Evolutionary conservation across 371 early-diverging fungal species (phyloP).

Genomic region (Lichtheimia corymbifera): DNA sequence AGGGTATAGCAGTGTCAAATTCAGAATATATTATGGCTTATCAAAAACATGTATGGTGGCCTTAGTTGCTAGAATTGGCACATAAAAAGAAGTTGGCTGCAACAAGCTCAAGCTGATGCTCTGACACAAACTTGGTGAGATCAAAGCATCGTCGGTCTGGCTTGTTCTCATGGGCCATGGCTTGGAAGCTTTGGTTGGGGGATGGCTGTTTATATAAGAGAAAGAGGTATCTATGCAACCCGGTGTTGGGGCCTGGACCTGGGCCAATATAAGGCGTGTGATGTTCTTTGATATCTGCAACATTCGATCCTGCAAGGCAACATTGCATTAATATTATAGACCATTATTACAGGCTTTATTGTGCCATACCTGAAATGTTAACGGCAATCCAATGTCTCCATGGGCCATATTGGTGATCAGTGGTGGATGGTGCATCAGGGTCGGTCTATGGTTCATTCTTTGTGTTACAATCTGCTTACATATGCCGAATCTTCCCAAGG

Average conservation of each 20-base stretch:
- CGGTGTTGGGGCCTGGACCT: constrained; percentile 55
- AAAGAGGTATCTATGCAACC: constrained; percentile 66
- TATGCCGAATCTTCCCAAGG: not conserved
- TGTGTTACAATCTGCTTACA: not conserved
- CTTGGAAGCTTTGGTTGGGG: constrained; percentile 17
- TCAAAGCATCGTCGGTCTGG: constrained; percentile 50
- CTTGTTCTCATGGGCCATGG: constrained; percentile 25
- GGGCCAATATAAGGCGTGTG: constrained; percentile 60
- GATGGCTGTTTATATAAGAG: constrained; percentile 58
- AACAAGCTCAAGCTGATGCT: constrained; percentile 50
- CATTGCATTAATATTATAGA: too few species aligned
- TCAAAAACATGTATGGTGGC: not conserved
- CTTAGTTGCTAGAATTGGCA: not conserved
- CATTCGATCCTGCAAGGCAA: not conserved
- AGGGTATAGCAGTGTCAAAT: too few species aligned
- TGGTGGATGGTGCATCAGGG: constrained; percentile 68
- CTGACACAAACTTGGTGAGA: constrained; percentile 43
- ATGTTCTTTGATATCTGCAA: constrained; percentile 3
- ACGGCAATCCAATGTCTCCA: constrained; percentile 68
- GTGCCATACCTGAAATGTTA: constrained; percentile 50
- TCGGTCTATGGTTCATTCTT: constrained; percentile 35
- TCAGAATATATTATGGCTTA: too few species aligned
- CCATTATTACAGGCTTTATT: not conserved
- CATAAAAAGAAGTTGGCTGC: constrained; percentile 57
- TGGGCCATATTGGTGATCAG: constrained; percentile 52